Evolutionary conservation across 2,329 filamentous ascomycete species (phyloP), one percentile per base, ranked within the genome.

Genomic region (Aspergillus vadensis): DNA sequence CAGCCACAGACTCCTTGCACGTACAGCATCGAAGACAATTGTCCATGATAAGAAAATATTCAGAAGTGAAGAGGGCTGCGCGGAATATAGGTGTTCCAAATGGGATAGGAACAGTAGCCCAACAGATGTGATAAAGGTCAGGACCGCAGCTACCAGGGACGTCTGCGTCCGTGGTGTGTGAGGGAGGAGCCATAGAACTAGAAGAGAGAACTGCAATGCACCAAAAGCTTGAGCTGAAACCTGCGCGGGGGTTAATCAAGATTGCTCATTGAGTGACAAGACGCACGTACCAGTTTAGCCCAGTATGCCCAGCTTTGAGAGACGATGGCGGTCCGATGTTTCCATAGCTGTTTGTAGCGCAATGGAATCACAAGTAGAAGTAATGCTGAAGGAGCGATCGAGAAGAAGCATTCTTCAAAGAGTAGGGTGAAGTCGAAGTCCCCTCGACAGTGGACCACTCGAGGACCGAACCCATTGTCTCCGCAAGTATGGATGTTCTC

Each of bases 371-470:
- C 53, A 36, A 56, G 41, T 17, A 38, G 50, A 17, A 44, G 36
- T 21, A 61, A 27, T 6, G 43, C 43, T 5, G 56, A 48, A n/a
- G 59, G 59, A 5, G 38, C 25, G 27, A 58, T 44, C 4, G 39
- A 58, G 19, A 61, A 19, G 27, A 55, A 48, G 15, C 51, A 39
- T 17, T 61, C 55, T 14, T 61, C 59, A 25, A 61, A 61, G 1
- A 55, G 50, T 15, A 61, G 17, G 5, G 59, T 61, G 25, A 61
- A 61, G 43, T 61, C 59, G 19, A 61, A 61, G 21, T 50, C 43
- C 15, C 55, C 59, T 43, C 59, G 59, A 51, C 59, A 61, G 25
- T 49, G 21, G 17, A 5, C 9, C 43, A 41, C 55, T 39, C 27
- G 36, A 8, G 55, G 55, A 21, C 55, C 55, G 15, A 57, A 43